Percentiles rank a stretch among this genome's conserved stretches.
Conservation (phyloP, 495 filamentous ascomycete genomes). For the Penicillium egyptiacum region DNA sequence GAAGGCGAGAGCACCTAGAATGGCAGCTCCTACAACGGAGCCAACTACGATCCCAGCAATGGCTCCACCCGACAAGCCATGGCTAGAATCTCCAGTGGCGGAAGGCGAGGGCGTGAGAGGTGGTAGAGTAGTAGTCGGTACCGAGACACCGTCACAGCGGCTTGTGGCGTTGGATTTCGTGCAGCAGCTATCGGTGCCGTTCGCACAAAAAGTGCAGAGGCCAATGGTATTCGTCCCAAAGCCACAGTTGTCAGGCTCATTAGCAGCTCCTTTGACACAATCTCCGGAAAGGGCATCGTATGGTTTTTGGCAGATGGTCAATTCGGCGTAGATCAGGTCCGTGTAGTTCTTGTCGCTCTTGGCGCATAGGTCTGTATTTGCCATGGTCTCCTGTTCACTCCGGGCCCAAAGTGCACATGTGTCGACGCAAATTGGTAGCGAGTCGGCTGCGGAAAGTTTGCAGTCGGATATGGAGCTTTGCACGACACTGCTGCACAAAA, state of each 20-base stretch:
- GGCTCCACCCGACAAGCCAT: conserved; percentile 72
- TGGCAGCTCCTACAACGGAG: conserved; percentile 66
- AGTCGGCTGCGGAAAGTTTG: conserved; percentile 57
- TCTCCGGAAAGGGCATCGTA: conserved; percentile 67
- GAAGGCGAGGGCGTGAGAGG: conserved; percentile 55
- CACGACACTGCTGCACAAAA: conserved; percentile 92
- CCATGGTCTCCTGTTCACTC: conserved; percentile 80
- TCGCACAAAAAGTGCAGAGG: conserved; percentile 85
- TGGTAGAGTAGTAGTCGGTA: conserved; percentile 69
- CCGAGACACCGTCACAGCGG: conserved; percentile 68
- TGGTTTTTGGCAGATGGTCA: conserved; percentile 83
- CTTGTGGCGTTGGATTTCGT: conserved; percentile 69
- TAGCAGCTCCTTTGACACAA: conserved; percentile 74
- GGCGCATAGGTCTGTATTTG: conserved; percentile 72
- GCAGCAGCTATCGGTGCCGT: conserved; percentile 95
- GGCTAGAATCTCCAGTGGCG: conserved; percentile 35
- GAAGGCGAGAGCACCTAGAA: conserved; percentile 64
- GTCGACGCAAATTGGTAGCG: conserved; percentile 82
- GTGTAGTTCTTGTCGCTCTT: conserved; percentile 61
- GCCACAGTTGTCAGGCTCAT: conserved; percentile 88
- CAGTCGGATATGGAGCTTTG: conserved; percentile 84
- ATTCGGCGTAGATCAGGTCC: conserved; percentile 84
- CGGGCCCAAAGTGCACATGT: conserved; percentile 80
- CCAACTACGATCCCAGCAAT: conserved; percentile 93
- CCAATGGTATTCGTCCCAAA: conserved; percentile 78